Percentiles rank a stretch among this genome's conserved stretches.
Conservation (phyloP, 83 land plant genomes). For the Picea abies region DNA sequence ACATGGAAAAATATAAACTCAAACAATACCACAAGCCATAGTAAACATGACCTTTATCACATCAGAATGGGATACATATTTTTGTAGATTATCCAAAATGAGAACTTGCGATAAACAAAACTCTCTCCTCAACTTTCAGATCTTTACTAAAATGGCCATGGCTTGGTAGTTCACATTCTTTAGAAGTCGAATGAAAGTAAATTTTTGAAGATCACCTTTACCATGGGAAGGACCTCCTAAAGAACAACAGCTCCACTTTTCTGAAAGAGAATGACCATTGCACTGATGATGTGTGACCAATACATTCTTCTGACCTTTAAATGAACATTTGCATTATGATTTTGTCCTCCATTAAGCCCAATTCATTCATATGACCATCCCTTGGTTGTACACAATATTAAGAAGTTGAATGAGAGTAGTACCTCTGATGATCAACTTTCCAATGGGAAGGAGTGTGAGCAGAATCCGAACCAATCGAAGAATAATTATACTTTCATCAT, state of each 20-base stretch:
- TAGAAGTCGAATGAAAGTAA: not conserved
- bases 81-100: slow-evolving; percentile 1
- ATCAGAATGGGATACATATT: slow-evolving; percentile 3
- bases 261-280: not conserved
- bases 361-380: not conserved
- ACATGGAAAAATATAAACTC: not conserved
- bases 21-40: not conserved
- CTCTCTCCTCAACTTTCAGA: not conserved
- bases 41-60: not conserved
- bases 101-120: not conserved
- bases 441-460: not conserved
- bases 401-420: not conserved
- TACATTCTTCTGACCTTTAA: not conserved
- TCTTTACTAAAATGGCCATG: not conserved
- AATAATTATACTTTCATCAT: not conserved
- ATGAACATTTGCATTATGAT: not conserved
- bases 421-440: not conserved
- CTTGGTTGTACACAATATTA: no score
- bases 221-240: no score
- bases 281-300: not conserved
- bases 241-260: not conserved
- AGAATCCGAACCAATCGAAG: not conserved
- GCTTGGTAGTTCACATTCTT: not conserved
- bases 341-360: not conserved
- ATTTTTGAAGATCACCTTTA: no score